Conservation (phyloP, 176 grass and related monocot species). For the Aegilops umbellulata region DNA sequence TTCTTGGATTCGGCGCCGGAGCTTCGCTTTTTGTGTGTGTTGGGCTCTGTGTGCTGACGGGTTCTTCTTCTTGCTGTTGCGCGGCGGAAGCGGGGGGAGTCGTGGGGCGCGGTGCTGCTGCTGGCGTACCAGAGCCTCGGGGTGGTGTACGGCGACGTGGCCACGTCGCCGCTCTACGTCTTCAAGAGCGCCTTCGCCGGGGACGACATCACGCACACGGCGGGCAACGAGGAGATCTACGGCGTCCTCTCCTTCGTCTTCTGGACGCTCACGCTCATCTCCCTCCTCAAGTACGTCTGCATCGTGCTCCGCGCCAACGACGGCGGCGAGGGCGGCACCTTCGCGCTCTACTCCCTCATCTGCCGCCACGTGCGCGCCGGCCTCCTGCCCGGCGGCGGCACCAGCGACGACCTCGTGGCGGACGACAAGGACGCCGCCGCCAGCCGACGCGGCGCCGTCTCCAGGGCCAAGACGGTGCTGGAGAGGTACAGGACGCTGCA, state of each 20-base stretch:
- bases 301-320: slow-evolving; percentile 89
- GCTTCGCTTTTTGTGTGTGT: not conserved
- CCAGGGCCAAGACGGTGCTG: slow-evolving; percentile 36
- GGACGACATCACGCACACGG: slow-evolving; percentile 83
- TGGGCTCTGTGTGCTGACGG: not conserved
- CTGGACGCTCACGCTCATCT: slow-evolving; percentile 95
- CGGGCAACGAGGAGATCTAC: slow-evolving; percentile 96
- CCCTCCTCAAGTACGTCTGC: slow-evolving; percentile 93
- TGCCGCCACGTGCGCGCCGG: slow-evolving; percentile 84
- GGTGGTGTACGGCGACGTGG: slow-evolving; percentile 94
- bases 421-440: slow-evolving; percentile 23
- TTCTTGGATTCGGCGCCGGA: not conserved
- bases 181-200: slow-evolving; percentile 91
- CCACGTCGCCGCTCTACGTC: slow-evolving; percentile 94
- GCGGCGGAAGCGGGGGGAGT: slow-evolving; percentile 48
- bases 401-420: slow-evolving; percentile 58
- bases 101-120: slow-evolving; percentile 65
- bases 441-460: not conserved
- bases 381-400: slow-evolving; percentile 60
- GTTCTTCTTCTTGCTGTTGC: not conserved
- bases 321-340: slow-evolving; percentile 95
- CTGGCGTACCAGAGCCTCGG: slow-evolving; percentile 97
- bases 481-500: slow-evolving; percentile 80
- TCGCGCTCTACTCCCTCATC: slow-evolving; percentile 97
- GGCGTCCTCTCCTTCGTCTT: slow-evolving; percentile 98